A percentile compares a stretch with the other conserved stretches of the same genome.
These are phyloP conservation scores for Exsudoporus floridanus DNA, from an alignment of 1,284 basidiomycete species.

Conservation along the genomic window DNA sequence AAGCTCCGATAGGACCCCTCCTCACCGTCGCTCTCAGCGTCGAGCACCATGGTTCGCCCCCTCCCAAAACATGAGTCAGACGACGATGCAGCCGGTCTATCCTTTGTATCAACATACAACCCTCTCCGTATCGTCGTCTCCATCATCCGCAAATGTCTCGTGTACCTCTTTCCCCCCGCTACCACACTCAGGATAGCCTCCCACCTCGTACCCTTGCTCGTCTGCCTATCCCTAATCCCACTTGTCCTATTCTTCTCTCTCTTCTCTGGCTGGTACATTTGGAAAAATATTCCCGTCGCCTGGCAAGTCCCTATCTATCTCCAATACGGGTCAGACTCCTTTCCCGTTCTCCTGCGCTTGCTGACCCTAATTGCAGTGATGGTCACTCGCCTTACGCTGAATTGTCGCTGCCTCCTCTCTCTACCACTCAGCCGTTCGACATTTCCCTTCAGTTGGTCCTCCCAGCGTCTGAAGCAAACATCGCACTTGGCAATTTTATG, in stretches of 20 bases:
- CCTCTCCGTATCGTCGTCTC: constrained; percentile 2
- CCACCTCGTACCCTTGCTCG: constrained; percentile 57
- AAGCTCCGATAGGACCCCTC: constrained; percentile 23
- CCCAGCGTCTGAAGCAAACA: constrained; percentile 65
- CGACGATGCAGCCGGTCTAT: constrained; percentile 2
- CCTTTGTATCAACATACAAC: background rate
- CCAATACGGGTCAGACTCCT: constrained; percentile 66
- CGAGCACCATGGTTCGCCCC: constrained; percentile 29
- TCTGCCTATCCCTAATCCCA: constrained; percentile 62
- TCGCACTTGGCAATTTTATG: constrained; percentile 81
- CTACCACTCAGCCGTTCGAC: constrained; percentile 65
- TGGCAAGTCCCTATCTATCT: constrained; percentile 68
- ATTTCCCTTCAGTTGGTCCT: constrained; percentile 65
- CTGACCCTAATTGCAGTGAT: constrained; percentile 47
- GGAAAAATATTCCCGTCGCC: constrained; percentile 62
- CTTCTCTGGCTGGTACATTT: constrained; percentile 67
- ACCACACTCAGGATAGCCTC: constrained; percentile 48
- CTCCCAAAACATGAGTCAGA: constrained; percentile 23
- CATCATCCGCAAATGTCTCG: constrained; percentile 2
- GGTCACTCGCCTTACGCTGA: constrained; percentile 61
- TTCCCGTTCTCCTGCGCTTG: background rate
- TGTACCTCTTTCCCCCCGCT: constrained; percentile 44
- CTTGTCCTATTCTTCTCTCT: constrained; percentile 57
- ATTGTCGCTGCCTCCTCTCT: constrained; percentile 48
- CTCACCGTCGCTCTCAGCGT: constrained; percentile 11